Conservation (phyloP, 179 eudicot genomes). For the Beta corolliflora region DNA sequence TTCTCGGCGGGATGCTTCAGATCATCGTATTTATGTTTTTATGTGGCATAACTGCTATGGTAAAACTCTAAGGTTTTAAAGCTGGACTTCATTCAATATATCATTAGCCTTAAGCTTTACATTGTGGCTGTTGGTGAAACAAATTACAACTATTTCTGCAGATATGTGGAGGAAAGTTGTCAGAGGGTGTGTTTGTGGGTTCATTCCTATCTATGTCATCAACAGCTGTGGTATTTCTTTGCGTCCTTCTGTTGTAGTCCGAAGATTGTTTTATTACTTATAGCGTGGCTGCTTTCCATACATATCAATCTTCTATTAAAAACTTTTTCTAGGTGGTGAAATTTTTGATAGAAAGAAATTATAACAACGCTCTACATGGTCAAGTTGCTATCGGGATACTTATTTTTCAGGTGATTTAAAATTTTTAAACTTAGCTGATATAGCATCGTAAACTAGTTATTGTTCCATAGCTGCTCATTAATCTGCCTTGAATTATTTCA, state of each 20-base stretch:
- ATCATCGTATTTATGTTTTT: conserved; percentile 78
- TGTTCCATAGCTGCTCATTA: conserved; percentile 14
- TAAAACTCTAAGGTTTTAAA: conserved; percentile 30
- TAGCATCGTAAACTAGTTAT: background rate
- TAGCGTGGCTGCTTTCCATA: conserved; percentile 14
- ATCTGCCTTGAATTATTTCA: conserved; percentile 39
- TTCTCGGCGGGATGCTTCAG: conserved; percentile 93
- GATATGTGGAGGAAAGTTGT: conserved; percentile 91
- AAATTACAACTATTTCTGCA: conserved; percentile 36
- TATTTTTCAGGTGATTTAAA: conserved; percentile 76
- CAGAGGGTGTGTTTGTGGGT: conserved; percentile 97
- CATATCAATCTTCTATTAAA: conserved; percentile 9
- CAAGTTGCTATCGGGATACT: conserved; percentile 98
- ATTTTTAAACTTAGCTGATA: background rate
- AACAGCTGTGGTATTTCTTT: conserved; percentile 80
- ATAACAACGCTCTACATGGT: conserved; percentile 82
- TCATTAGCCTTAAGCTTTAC: conserved; percentile 7
- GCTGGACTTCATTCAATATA: background rate
- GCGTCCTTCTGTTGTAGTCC: conserved; percentile 10
- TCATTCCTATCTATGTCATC: conserved; percentile 98
- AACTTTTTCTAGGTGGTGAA: conserved; percentile 65
- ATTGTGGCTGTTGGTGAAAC: conserved; percentile 5
- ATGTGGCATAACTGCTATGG: conserved; percentile 87
- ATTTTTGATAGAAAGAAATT: conserved; percentile 78
- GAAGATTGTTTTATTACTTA: conserved; percentile 8